Conservation (phyloP, 208 protist genomes). For the Sergeia podlipaevii region DNA sequence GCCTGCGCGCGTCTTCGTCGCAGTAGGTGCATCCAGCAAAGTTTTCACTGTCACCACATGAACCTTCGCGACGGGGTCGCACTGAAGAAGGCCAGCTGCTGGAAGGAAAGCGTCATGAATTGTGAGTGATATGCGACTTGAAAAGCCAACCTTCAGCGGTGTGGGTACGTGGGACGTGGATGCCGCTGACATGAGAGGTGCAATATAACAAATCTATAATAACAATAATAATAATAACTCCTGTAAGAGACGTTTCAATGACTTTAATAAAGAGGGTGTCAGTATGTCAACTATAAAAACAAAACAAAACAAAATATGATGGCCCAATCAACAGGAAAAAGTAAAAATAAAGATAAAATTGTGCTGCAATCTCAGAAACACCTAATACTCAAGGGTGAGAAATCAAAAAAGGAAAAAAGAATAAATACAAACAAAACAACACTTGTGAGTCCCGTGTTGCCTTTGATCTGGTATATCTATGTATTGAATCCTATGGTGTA, state of each 20-base stretch:
- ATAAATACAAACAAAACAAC: conserved; percentile 6
- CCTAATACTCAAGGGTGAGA: not conserved
- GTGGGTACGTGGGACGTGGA: conserved; percentile 3
- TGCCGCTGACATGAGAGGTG: conserved; percentile 2
- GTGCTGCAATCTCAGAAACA: not conserved
- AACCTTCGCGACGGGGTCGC: conserved; percentile 65
- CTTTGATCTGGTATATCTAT: too few relatives aligned
- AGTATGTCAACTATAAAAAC: not conserved
- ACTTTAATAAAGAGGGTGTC: too few relatives aligned
- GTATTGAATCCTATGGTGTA: too few relatives aligned
- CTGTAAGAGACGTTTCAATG: too few relatives aligned
- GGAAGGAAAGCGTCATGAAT: conserved; percentile 72
- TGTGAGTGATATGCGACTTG: conserved; percentile 60
- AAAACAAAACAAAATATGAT: not conserved
- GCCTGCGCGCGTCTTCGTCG: conserved; percentile 16
- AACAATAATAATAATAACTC: conserved; percentile 5
- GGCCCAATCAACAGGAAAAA: not conserved
- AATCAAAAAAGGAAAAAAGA: conserved; percentile 9
- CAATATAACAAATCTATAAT: not conserved
- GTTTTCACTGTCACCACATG: conserved; percentile 64
- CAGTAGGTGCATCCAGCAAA: conserved; percentile 6
- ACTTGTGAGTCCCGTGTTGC: not conserved
- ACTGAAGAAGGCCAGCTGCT: conserved; percentile 65
- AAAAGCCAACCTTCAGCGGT: conserved; percentile 60
- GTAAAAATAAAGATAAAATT: conserved; percentile 7